phyloP scores from a whole-genome alignment of 1,284 basidiomycete species.

The Pseudozyma thailandica region DNA sequence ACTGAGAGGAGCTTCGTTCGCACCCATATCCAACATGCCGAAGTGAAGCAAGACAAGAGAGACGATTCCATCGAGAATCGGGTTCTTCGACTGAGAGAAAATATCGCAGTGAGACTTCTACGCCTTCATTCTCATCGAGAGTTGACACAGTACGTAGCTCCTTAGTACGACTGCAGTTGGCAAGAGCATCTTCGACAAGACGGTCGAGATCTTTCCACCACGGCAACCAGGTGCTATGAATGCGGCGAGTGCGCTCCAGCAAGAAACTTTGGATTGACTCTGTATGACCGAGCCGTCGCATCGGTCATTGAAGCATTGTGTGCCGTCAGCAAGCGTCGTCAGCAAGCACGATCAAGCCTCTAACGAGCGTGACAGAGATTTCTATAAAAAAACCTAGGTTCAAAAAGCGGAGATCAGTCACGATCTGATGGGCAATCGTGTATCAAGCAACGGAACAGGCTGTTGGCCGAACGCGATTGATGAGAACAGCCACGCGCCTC shows the following conservation, averaged over 20 bases:
- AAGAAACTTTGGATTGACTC: conserved; percentile 13
- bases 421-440: conserved; percentile 17
- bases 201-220: conserved; percentile 3
- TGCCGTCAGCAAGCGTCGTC: conserved; percentile 1
- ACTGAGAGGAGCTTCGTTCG: background rate
- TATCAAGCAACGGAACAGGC: conserved; percentile 9
- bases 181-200: conserved; percentile 8
- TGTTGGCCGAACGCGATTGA: background rate
- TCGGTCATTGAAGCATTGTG: background rate
- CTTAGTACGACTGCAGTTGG: background rate
- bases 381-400: conserved; percentile 15
- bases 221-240: background rate
- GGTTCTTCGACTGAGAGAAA: conserved; percentile 3
- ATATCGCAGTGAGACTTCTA: background rate
- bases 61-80: conserved; percentile 9
- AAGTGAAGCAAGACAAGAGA: conserved; percentile 18
- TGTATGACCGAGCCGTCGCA: background rate
- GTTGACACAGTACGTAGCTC: background rate
- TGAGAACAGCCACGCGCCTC: conserved; percentile 7
- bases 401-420: conserved; percentile 24
- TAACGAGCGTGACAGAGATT: background rate
- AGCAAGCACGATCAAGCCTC: background rate
- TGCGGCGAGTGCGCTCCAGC: background rate
- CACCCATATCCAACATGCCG: conserved; percentile 8
- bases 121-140: background rate